Evolutionary conservation across 306 rosid genomes (phyloP).

Genomic region (Casuarina equisetifolia): DNA sequence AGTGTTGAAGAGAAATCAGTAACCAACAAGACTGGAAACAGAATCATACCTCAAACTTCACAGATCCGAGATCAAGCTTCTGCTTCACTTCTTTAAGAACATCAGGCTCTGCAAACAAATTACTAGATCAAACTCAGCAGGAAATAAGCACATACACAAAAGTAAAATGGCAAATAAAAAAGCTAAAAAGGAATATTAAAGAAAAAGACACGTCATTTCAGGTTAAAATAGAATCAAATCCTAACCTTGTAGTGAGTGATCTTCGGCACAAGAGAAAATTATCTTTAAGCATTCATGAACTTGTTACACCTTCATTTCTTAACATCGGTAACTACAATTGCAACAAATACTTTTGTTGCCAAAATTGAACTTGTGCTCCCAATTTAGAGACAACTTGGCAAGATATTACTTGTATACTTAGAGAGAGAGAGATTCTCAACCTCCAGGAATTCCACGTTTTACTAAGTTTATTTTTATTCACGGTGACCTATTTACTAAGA

Average conservation of each 20-base stretch:
- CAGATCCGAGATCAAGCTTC: constrained; percentile 92
- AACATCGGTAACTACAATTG: not conserved
- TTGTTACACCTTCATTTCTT: not conserved
- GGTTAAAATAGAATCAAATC: not conserved
- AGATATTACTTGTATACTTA: not conserved
- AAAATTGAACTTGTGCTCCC: not conserved
- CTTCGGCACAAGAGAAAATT: not conserved
- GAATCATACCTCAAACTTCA: constrained; percentile 81
- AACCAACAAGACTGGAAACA: constrained; percentile 2
- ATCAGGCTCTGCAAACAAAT: constrained; percentile 78
- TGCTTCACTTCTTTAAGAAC: constrained; percentile 94
- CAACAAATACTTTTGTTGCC: not conserved
- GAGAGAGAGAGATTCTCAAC: not conserved
- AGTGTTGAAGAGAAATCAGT: not conserved
- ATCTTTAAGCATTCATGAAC: not conserved
- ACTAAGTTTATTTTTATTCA: not conserved
- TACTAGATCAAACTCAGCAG: constrained; percentile 8
- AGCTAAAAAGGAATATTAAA: not conserved
- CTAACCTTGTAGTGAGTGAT: not conserved
- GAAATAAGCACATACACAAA: constrained; percentile 1
- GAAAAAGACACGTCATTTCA: not conserved
- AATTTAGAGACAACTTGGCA: not conserved
- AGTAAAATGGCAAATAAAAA: not conserved
- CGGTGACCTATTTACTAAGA: not conserved
- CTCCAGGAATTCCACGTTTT: not conserved